Evolutionary conservation across 106 monocot species (phyloP), one percentile per base, ranked within the genome.

Genomic region (Agapanthus africanus): DNA sequence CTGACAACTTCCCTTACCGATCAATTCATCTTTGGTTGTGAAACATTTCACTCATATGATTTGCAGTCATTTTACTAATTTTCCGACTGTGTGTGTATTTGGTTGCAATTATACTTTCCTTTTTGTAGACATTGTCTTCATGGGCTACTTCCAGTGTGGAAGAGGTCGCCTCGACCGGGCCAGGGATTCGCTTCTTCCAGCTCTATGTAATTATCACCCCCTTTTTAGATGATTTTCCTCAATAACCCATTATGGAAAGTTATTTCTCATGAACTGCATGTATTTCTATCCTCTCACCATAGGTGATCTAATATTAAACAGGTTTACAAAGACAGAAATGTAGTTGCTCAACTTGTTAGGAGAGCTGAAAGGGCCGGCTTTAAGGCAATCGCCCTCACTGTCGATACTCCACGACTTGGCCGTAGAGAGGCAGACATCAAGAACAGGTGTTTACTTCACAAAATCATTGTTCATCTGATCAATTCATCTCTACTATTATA

Each of bases 171-270:
- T 94, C 94, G 38, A 94, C 87, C 23, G 94, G 90, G 38, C 79
- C 87, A 28, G 90, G 94, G 42, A 83, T 87, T 69, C 85, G 94
- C 25, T 94, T 94, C 81, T 94, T 94, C 85, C 94, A 94, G 77
- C 90, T 94, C 31, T 94, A 87, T 70, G 94, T 94, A 81, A 84
- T 59, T 41, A 51, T 28, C 21, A n/a, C 4, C 33, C 27, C 2
- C 6, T 35, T 14, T 51, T 49, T 11, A 50, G 27, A 44, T 47
- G 22, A 23, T 54, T 26, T 14, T 37, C 13, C 16, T 8, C 4
- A 56, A 56, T 63, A 11, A 4, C 21, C 11, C 39, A 28, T 40
- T 47, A 30, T 10, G 13, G 33, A 14, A 14, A 47, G 14, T 41
- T 34, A 11, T 33, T 40, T 66, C 35, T 8, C 15, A 46, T 52